Conservation (phyloP, 495 filamentous ascomycete species). For the Cercophora sp. region DNA sequence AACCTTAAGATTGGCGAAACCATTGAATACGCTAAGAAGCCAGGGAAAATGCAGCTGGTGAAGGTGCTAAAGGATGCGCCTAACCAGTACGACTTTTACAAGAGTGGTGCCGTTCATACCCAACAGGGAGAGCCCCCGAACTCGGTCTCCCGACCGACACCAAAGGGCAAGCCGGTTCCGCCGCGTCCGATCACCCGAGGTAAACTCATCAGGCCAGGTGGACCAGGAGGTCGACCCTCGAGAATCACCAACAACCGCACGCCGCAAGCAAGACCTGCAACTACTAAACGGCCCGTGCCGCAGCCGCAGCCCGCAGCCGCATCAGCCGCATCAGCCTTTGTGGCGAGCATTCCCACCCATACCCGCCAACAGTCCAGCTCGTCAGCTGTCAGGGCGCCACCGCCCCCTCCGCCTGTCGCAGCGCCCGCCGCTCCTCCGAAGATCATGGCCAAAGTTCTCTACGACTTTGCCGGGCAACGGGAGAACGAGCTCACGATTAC, state of each 20-base stretch:
- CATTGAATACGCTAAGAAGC: constrained; percentile 98
- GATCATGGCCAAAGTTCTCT: constrained; percentile 78
- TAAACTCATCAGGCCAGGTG: constrained; percentile 85
- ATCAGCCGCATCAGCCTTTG: constrained; percentile 19
- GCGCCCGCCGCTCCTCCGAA: constrained; percentile 62
- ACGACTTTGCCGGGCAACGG: constrained; percentile 78
- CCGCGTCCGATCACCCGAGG: constrained; percentile 87
- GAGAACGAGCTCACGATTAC: constrained; percentile 74
- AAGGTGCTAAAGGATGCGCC: constrained; percentile 85
- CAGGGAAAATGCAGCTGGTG: constrained; percentile 80
- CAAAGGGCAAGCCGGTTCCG: constrained; percentile 76
- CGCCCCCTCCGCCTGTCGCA: constrained; percentile 68
- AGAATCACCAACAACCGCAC: constrained; percentile 55
- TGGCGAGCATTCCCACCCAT: constrained; percentile 37
- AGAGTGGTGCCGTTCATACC: constrained; percentile 87
- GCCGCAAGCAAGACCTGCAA: constrained; percentile 40
- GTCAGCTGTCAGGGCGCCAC: constrained; percentile 52
- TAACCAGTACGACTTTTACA: constrained; percentile 79
- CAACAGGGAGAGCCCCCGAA: constrained; percentile 76
- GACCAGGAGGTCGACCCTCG: constrained; percentile 75
- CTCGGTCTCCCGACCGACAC: constrained; percentile 79
- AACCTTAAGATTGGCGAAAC: constrained; percentile 76
- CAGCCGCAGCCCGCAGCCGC: constrained; percentile 38
- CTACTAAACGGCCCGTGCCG: constrained; percentile 42
- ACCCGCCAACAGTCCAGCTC: constrained; percentile 43